A percentile compares a stretch with the other conserved stretches of the same genome.
Conservation (phyloP, 2,329 filamentous ascomycete species). For the Colletotrichum camelliae region DNA sequence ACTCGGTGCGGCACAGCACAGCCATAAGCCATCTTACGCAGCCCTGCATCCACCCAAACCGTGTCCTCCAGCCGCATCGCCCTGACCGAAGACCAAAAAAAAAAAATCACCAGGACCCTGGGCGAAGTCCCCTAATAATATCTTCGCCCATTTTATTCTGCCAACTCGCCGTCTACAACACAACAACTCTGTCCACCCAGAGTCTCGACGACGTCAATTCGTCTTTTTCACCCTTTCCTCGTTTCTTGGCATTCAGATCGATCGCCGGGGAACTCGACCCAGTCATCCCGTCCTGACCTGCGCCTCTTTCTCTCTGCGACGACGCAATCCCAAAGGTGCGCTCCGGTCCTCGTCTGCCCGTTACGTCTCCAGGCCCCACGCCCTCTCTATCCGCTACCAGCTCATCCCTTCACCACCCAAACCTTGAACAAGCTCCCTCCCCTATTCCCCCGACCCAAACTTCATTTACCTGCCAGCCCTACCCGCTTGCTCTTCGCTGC, state of each 20-base stretch:
- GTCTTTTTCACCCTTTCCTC: not conserved
- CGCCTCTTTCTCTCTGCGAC: not conserved
- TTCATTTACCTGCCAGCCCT: constrained; percentile 14
- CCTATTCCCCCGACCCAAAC: not conserved
- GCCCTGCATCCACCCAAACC: not conserved
- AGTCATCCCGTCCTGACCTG: not conserved
- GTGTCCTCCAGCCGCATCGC: constrained; percentile 5
- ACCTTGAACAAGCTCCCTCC: constrained; percentile 10
- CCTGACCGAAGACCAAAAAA: not conserved
- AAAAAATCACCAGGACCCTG: not conserved
- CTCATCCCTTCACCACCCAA: constrained; percentile 17
- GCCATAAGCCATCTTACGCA: not conserved
- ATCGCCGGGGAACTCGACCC: not conserved
- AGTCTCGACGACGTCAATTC: not conserved
- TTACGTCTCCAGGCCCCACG: constrained; percentile 14
- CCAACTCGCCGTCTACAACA: not conserved
- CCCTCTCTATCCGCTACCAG: constrained; percentile 12
- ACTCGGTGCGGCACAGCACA: not conserved
- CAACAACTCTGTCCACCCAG: not conserved
- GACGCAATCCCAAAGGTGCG: not conserved
- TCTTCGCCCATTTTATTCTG: not conserved
- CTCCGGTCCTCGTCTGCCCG: not conserved
- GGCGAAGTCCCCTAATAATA: not conserved
- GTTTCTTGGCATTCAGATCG: not conserved
- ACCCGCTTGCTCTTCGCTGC: not conserved